phyloP scores from a whole-genome alignment of 768 basidiomycete species.

The Hydnomerulius pinastri region DNA sequence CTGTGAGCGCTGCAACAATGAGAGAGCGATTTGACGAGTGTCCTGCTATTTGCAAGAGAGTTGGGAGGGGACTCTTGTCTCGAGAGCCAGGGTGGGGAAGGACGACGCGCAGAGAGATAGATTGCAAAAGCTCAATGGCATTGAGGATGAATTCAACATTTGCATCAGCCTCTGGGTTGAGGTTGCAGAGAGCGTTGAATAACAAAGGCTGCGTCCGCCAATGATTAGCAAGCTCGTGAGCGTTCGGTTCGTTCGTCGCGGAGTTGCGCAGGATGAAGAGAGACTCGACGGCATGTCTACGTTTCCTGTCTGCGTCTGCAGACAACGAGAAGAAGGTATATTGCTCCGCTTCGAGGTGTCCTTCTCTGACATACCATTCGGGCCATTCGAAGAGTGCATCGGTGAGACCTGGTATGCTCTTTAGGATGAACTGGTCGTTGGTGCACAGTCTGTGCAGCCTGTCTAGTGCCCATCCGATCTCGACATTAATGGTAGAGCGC shows the following conservation, averaged over 20 bases:
- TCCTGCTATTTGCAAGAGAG: slow-evolving; percentile 56
- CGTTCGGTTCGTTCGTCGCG: slow-evolving; percentile 68
- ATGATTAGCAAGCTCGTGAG: slow-evolving; percentile 56
- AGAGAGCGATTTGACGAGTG: slow-evolving; percentile 72
- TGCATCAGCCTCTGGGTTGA: slow-evolving; percentile 61
- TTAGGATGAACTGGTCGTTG: slow-evolving; percentile 76
- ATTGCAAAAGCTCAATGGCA: slow-evolving; percentile 69
- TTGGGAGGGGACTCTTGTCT: slow-evolving; percentile 53
- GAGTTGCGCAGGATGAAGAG: slow-evolving; percentile 87
- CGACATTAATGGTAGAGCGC: slow-evolving; percentile 76
- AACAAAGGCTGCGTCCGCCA: slow-evolving; percentile 67
- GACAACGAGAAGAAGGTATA: slow-evolving; percentile 57
- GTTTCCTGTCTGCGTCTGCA: slow-evolving; percentile 51
- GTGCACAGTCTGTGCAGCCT: slow-evolving; percentile 78
- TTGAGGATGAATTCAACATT: slow-evolving; percentile 74
- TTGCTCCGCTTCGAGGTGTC: slow-evolving; percentile 48
- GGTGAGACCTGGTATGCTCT: slow-evolving; percentile 72
- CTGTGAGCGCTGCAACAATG: slow-evolving; percentile 64
- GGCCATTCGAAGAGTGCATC: slow-evolving; percentile 89
- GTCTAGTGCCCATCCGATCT: slow-evolving; percentile 89
- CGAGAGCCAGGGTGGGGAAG: slow-evolving; percentile 37
- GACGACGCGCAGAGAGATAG: slow-evolving; percentile 50
- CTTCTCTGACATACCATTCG: slow-evolving; percentile 73
- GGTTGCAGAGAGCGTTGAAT: slow-evolving; percentile 61
- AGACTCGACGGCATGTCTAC: slow-evolving; percentile 82